These are phyloP conservation scores for Umbilicaria muhlenbergii DNA, from an alignment of 495 filamentous ascomycete species.

Conservation along the genomic window DNA sequence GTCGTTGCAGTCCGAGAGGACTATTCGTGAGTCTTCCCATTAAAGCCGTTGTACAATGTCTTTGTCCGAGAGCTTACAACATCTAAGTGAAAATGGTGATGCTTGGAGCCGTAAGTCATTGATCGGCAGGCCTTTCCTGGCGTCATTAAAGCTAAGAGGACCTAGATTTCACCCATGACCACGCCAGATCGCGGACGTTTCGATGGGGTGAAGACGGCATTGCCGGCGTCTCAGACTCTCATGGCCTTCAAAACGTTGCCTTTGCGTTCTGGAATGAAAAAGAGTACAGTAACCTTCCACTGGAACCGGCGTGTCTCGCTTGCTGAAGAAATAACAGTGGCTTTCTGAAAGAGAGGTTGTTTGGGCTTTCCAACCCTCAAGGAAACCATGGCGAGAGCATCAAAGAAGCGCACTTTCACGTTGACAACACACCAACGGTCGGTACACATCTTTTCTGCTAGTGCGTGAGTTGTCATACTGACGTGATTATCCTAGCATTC, in stretches of 20 bases:
- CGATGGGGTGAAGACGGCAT: slow-evolving; percentile 97
- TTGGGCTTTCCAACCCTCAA: slow-evolving; percentile 87
- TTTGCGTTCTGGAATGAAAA: slow-evolving; percentile 97
- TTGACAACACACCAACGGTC: slow-evolving; percentile 74
- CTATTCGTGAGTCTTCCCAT: slow-evolving; percentile 50
- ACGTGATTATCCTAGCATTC: slow-evolving; percentile 43
- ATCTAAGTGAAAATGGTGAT: slow-evolving; percentile 55
- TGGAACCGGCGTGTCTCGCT: not conserved
- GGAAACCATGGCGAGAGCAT: slow-evolving; percentile 94
- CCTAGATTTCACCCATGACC: slow-evolving; percentile 81
- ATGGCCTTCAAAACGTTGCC: slow-evolving; percentile 77
- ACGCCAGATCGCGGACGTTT: slow-evolving; percentile 73
- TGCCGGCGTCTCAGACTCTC: slow-evolving; percentile 84
- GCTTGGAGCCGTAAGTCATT: slow-evolving; percentile 77
- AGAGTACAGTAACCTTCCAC: slow-evolving; percentile 43
- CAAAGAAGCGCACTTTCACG: slow-evolving; percentile 90
- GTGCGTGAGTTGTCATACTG: slow-evolving; percentile 25
- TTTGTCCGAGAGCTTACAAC: not conserved
- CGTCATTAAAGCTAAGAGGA: not conserved
- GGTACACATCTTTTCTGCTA: not conserved
- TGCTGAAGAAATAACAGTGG: slow-evolving; percentile 18
- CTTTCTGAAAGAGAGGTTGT: slow-evolving; percentile 86
- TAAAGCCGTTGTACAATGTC: slow-evolving; percentile 1
- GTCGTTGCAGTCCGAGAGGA: slow-evolving; percentile 66
- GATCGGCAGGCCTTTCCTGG: not conserved